A percentile compares a stretch with the other conserved stretches of the same genome.
These are phyloP conservation scores for Aspergillus ochraceus DNA, from an alignment of 2,329 filamentous ascomycete species.

Conservation along the genomic window DNA sequence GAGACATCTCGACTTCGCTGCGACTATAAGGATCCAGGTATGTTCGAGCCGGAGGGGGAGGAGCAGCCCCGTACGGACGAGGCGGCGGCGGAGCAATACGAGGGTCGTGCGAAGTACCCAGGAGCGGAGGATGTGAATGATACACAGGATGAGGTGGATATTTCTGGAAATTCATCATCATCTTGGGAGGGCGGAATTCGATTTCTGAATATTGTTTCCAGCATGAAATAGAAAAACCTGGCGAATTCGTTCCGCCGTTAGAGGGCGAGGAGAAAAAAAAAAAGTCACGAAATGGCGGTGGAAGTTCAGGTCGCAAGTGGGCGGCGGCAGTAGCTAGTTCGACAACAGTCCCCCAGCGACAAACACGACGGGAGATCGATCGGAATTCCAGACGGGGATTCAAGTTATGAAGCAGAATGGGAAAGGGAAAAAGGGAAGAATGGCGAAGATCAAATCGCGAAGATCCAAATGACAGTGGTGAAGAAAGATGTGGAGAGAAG, in stretches of 20 bases:
- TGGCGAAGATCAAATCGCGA: not conserved
- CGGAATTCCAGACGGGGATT: not conserved
- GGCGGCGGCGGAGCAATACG: slow-evolving; percentile 24
- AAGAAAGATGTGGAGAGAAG: slow-evolving; percentile 4
- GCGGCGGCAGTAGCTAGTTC: slow-evolving; percentile 1
- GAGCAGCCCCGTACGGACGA: slow-evolving; percentile 1
- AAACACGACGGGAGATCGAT: not conserved
- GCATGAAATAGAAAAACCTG: not conserved
- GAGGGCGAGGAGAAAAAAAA: not conserved
- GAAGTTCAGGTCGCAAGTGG: slow-evolving; percentile 8
- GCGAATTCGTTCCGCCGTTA: not conserved
- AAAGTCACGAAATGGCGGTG: slow-evolving; percentile 16
- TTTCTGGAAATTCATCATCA: slow-evolving; percentile 29
- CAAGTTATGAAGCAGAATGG: not conserved
- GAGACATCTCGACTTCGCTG: slow-evolving; percentile 16
- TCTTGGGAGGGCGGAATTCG: not conserved
- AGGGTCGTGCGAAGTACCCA: slow-evolving; percentile 31
- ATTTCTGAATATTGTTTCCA: not conserved
- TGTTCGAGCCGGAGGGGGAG: slow-evolving; percentile 4
- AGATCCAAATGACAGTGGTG: not conserved
- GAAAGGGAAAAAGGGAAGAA: not conserved
- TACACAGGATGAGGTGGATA: slow-evolving; percentile 20
- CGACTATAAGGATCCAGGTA: slow-evolving; percentile 11
- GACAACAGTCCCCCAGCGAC: not conserved
- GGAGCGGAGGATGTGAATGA: slow-evolving; percentile 33